These are phyloP conservation scores for Stenocarpella maydis DNA, from an alignment of 2,329 filamentous ascomycete genomes.

Conservation along the genomic window DNA sequence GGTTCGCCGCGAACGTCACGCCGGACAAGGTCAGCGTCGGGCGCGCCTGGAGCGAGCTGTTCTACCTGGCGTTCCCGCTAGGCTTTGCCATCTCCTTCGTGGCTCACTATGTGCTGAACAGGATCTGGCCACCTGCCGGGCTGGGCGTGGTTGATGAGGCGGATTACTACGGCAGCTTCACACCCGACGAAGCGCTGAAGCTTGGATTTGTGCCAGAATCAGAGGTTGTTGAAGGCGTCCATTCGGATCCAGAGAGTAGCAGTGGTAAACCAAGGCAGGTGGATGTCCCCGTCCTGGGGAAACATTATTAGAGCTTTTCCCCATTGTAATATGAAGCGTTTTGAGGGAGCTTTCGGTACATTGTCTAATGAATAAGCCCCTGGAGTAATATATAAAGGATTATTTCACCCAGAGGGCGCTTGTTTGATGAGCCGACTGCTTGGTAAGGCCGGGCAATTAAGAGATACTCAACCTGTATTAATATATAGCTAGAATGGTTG, in stretches of 20 bases:
- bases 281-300: background rate
- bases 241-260: constrained; percentile 12
- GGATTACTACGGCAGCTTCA: constrained; percentile 27
- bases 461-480: too few relatives aligned
- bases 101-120: constrained; percentile 23
- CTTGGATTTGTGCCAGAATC: constrained; percentile 22
- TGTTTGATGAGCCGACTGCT: too few relatives aligned
- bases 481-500: too few relatives aligned
- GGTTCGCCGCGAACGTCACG: constrained; percentile 31
- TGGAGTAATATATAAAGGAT: too few relatives aligned
- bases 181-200: constrained; percentile 26
- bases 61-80: constrained; percentile 30
- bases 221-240: constrained; percentile 22
- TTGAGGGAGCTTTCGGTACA: too few relatives aligned
- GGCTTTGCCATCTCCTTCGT: constrained; percentile 34
- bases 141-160: constrained; percentile 19
- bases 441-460: too few relatives aligned
- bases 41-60: constrained; percentile 26
- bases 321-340: too few relatives aligned
- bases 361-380: too few relatives aligned
- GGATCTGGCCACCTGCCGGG: constrained; percentile 24
- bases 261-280: background rate
- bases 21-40: constrained; percentile 26
- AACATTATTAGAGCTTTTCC: background rate
- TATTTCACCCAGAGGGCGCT: too few relatives aligned